Evolutionary conservation across 2,329 filamentous ascomycete species (phyloP).

Genomic region (Zymoseptoria ardabiliae): DNA sequence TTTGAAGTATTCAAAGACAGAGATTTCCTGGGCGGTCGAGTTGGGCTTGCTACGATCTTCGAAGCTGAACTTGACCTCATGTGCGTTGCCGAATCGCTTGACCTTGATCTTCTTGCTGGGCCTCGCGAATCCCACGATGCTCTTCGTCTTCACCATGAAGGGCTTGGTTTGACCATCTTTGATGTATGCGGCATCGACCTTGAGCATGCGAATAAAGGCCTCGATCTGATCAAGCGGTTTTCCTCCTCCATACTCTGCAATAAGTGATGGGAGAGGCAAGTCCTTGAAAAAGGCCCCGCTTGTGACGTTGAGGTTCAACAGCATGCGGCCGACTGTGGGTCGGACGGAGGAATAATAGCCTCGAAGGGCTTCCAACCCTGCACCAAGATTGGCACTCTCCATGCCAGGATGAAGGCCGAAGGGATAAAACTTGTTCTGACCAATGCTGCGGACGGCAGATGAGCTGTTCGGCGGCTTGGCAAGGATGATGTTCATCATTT

Average conservation of each 20-base stretch:
- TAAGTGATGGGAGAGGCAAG: slow-evolving; percentile 24
- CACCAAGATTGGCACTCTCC: slow-evolving; percentile 38
- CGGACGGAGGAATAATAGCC: slow-evolving; percentile 58
- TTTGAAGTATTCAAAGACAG: slow-evolving; percentile 46
- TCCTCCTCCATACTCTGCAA: slow-evolving; percentile 25
- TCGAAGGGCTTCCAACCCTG: slow-evolving; percentile 49
- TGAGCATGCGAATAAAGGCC: slow-evolving; percentile 24
- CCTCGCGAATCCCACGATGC: slow-evolving; percentile 41
- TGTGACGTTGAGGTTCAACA: slow-evolving; percentile 58
- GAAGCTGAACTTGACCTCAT: slow-evolving; percentile 45
- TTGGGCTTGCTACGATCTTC: slow-evolving; percentile 10
- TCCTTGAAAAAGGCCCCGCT: slow-evolving; percentile 51
- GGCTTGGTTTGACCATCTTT: slow-evolving; percentile 18
- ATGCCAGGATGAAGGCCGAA: slow-evolving; percentile 26
- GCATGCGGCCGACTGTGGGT: slow-evolving; percentile 48
- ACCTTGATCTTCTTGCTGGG: slow-evolving; percentile 11
- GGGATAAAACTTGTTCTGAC: slow-evolving; percentile 48
- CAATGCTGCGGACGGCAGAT: slow-evolving; percentile 38
- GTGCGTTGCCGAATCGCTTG: slow-evolving; percentile 32
- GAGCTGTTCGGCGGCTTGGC: slow-evolving; percentile 41
- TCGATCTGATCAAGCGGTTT: slow-evolving; percentile 12
- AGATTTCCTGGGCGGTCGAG: slow-evolving; percentile 36
- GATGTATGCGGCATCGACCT: slow-evolving; percentile 22
- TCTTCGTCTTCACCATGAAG: slow-evolving; percentile 33
- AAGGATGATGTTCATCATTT: slow-evolving; percentile 53